These are phyloP conservation scores for Lobosporangium transversale DNA, from an alignment of 192 early-diverging fungal species.

Conservation along the genomic window DNA sequence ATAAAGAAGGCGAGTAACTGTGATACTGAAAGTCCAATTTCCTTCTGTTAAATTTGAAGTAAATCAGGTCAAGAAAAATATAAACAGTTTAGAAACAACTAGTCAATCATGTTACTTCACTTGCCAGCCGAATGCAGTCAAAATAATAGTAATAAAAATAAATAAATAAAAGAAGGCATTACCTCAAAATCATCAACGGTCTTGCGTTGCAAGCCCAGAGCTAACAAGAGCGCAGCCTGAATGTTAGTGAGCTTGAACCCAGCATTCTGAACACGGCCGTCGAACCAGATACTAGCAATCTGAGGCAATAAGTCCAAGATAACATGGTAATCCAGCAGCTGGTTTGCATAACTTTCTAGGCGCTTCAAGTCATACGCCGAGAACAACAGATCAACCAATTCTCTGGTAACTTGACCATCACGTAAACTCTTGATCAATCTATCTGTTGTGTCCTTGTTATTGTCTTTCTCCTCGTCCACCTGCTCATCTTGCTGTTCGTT, in stretches of 20 bases:
- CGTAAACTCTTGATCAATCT: constrained; percentile 37
- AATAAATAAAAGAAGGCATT: neutral
- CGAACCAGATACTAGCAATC: constrained; percentile 85
- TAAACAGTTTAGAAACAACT: neutral
- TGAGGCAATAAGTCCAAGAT: constrained; percentile 91
- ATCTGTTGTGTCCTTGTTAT: constrained; percentile 2
- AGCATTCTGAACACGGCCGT: constrained; percentile 61
- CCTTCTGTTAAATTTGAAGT: constrained; percentile 62
- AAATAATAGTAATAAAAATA: neutral
- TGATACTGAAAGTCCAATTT: constrained; percentile 80
- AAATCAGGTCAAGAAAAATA: neutral
- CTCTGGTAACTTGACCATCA: constrained; percentile 34
- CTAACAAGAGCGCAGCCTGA: constrained; percentile 87
- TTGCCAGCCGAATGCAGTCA: too few species aligned
- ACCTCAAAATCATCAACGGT: constrained; percentile 84
- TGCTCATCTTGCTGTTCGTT: too few species aligned
- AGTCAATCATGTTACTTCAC: neutral
- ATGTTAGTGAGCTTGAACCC: constrained; percentile 82
- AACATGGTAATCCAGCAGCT: constrained; percentile 97
- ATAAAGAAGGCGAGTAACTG: constrained; percentile 95
- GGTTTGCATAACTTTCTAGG: constrained; percentile 94
- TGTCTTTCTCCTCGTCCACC: constrained; percentile 18
- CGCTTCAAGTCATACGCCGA: constrained; percentile 93
- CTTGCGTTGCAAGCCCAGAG: constrained; percentile 94
- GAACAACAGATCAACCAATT: constrained; percentile 58